Evolutionary conservation across 2,329 filamentous ascomycete species (phyloP).

Genomic region (Colletotrichum siamense): DNA sequence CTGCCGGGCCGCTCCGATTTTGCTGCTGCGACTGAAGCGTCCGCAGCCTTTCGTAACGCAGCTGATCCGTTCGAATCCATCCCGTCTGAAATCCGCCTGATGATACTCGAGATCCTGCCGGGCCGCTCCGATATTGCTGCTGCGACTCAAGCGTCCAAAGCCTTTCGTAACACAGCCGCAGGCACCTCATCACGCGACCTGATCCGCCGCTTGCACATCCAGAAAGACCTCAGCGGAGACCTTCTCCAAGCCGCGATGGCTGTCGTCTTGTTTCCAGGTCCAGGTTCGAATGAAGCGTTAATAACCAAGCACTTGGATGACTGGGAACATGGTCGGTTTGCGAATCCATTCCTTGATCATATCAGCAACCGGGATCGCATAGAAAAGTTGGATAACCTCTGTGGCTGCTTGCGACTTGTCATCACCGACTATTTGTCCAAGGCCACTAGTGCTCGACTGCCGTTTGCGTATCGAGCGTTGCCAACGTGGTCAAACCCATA

Average conservation of each 20-base stretch:
- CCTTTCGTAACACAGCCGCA: background rate
- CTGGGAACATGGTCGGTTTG: rapidly evolving
- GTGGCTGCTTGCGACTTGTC: background rate
- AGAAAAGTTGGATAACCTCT: background rate
- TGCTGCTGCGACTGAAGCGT: too few relatives aligned
- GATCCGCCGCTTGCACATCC: background rate
- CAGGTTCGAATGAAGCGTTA: background rate
- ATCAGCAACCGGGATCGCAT: too few relatives aligned
- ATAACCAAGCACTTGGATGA: background rate
- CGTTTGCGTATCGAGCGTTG: background rate
- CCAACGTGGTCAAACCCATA: background rate
- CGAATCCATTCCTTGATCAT: background rate
- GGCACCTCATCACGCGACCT: background rate
- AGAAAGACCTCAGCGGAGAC: background rate
- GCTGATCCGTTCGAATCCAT: too few relatives aligned
- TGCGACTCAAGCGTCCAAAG: too few relatives aligned
- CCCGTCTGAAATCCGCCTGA: background rate
- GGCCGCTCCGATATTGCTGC: background rate
- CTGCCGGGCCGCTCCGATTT: background rate
- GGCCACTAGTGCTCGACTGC: background rate
- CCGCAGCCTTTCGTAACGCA: too few relatives aligned
- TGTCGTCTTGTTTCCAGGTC: background rate
- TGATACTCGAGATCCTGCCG: background rate
- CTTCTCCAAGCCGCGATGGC: background rate
- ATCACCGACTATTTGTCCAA: background rate